Conservation (phyloP, 805 yeast species). For the Candida adriatica region DNA sequence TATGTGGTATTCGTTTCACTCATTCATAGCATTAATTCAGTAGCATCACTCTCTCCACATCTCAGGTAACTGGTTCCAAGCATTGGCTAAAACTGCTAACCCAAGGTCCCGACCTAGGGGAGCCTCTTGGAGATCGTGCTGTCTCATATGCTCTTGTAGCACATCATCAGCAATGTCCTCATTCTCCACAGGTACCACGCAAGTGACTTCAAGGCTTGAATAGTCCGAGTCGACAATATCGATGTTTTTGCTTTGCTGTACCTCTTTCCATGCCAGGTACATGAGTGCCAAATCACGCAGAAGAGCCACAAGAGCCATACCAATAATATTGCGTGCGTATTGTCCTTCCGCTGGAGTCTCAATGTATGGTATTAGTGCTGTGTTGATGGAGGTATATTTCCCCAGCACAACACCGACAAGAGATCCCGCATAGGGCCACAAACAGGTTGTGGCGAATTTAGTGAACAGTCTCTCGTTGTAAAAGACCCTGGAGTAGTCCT, state of each 20-base stretch:
- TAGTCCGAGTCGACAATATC: conserved; percentile 12
- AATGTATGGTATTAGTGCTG: conserved; percentile 16
- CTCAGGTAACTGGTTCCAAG: background rate
- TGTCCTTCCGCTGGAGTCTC: conserved; percentile 32
- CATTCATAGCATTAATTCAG: too few relatives aligned
- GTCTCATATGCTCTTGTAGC: conserved; percentile 1
- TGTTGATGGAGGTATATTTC: conserved; percentile 17
- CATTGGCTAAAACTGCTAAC: background rate
- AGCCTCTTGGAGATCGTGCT: background rate
- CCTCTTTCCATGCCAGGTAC: conserved; percentile 26
- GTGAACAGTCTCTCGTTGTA: background rate
- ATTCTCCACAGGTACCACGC: background rate
- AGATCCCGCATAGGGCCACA: conserved; percentile 5
- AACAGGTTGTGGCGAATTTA: conserved; percentile 2
- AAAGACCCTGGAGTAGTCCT: conserved; percentile 5
- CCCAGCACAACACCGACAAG: conserved; percentile 1
- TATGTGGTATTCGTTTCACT: too few relatives aligned
- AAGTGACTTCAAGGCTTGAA: conserved; percentile 6
- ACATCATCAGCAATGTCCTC: background rate
- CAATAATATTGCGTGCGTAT: conserved; percentile 29
- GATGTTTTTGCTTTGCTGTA: conserved; percentile 23
- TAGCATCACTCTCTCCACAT: background rate
- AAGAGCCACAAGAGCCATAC: conserved; percentile 26
- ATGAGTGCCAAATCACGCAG: conserved; percentile 28
- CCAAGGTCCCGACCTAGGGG: background rate